phyloP scores from a whole-genome alignment of 148 eudicot species.

The Spergularia marina region DNA sequence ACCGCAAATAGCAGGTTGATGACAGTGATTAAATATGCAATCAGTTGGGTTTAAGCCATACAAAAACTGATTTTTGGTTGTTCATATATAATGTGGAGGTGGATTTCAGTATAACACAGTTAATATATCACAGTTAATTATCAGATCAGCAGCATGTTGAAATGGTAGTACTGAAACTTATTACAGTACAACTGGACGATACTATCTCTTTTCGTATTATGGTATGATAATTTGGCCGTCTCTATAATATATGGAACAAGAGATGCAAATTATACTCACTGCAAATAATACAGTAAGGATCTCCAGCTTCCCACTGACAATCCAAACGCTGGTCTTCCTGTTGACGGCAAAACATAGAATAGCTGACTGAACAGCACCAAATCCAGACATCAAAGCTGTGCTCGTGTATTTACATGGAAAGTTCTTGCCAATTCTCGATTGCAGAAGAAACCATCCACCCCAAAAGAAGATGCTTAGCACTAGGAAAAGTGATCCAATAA shows the following conservation, averaged over 20 bases:
- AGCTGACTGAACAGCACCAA: constrained; percentile 59
- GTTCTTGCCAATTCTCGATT: constrained; percentile 53
- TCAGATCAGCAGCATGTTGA: too few relatives aligned
- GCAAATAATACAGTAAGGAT: constrained; percentile 48
- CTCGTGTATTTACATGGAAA: constrained; percentile 58
- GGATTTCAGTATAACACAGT: too few relatives aligned
- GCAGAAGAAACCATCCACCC: constrained; percentile 78
- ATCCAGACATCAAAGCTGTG: constrained; percentile 56
- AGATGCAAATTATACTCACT: constrained; percentile 45
- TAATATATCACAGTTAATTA: too few relatives aligned
- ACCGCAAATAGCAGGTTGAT: neutral
- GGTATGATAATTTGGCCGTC: neutral
- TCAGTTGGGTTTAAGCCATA: neutral
- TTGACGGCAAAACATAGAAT: constrained; percentile 41
- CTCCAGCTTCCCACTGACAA: constrained; percentile 54
- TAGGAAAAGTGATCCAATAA: constrained; percentile 46
- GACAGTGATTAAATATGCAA: neutral
- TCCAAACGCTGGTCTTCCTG: constrained; percentile 44
- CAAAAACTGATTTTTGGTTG: neutral
- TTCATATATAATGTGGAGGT: too few relatives aligned
- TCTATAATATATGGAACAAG: too few relatives aligned
- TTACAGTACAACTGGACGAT: too few relatives aligned
- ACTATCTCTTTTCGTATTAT: too few relatives aligned
- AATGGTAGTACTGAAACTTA: too few relatives aligned
- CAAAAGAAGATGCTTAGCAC: constrained; percentile 45